These are phyloP conservation scores for Alternaria hordeiaustralica DNA, from an alignment of 2,329 filamentous ascomycete species.

Conservation along the genomic window DNA sequence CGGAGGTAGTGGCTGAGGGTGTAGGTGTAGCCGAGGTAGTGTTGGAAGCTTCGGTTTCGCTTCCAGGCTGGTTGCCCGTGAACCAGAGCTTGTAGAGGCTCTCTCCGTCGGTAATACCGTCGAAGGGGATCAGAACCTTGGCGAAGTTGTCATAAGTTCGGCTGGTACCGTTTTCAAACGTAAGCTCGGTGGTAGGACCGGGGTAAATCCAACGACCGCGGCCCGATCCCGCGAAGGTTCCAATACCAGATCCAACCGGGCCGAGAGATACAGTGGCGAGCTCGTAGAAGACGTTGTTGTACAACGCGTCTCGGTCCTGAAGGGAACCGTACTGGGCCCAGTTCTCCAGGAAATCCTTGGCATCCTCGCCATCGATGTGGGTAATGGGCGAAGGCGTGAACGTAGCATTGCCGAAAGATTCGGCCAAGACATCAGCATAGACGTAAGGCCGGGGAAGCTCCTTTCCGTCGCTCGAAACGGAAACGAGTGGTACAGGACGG, in stretches of 20 bases:
- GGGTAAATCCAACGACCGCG: constrained; percentile 53
- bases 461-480: constrained; percentile 62
- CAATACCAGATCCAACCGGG: constrained; percentile 48
- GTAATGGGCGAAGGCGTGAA: constrained; percentile 58
- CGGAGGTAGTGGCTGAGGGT: constrained; percentile 16
- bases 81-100: constrained; percentile 50
- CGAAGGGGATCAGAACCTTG: constrained; percentile 50
- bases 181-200: constrained; percentile 51
- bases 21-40: constrained; percentile 29
- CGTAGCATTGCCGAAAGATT: constrained; percentile 49
- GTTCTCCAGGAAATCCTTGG: constrained; percentile 57
- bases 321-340: constrained; percentile 56
- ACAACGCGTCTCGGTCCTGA: constrained; percentile 66
- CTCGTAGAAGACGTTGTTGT: constrained; percentile 58
- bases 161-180: constrained; percentile 55
- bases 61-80: constrained; percentile 32
- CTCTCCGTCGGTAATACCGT: constrained; percentile 51
- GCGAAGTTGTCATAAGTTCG: constrained; percentile 53
- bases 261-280: constrained; percentile 54
- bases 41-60: constrained; percentile 16
- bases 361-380: constrained; percentile 64
- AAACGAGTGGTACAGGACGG: constrained; percentile 61
- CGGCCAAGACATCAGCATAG: constrained; percentile 55
- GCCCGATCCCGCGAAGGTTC: constrained; percentile 55
- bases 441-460: constrained; percentile 64